Percentiles rank a stretch among this genome's conserved stretches.
These are phyloP conservation scores for Pythium coloratum DNA, from an alignment of 352 stramenopile genomes.

Conservation along the genomic window DNA sequence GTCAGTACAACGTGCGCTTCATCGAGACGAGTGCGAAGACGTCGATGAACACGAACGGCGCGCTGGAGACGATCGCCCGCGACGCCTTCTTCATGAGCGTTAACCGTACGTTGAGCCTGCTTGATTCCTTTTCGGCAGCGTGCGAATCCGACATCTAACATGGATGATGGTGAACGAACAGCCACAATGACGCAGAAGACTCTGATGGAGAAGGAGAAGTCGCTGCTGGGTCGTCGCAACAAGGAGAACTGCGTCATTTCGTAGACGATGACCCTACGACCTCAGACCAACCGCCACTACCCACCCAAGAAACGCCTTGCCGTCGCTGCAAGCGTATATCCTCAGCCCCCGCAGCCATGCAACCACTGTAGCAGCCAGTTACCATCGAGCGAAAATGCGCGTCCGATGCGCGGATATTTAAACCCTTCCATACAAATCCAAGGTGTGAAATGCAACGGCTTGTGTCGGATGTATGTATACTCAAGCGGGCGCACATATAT, in stretches of 20 bases:
- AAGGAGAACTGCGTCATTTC: conserved; percentile 83
- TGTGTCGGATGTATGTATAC: neutral
- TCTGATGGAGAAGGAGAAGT: conserved; percentile 80
- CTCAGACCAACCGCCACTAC: neutral
- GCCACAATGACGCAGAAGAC: conserved; percentile 76
- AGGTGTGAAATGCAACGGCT: neutral
- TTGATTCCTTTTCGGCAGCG: neutral
- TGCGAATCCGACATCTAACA: neutral
- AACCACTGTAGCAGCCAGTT: neutral
- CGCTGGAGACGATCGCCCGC: conserved; percentile 83
- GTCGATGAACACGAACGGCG: conserved; percentile 84
- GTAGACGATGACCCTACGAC: conserved; percentile 9
- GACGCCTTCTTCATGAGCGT: conserved; percentile 86
- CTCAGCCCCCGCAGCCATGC: neutral
- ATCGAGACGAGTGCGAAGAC: conserved; percentile 91
- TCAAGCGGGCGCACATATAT: neutral
- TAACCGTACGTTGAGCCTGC: conserved; percentile 59
- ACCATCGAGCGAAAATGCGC: conserved; percentile 20
- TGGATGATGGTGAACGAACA: conserved; percentile 18
- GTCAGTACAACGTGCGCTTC: conserved; percentile 85
- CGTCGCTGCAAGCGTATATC: conserved; percentile 23
- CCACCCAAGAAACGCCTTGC: conserved; percentile 19
- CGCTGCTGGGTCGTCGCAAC: conserved; percentile 60
- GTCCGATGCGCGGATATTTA: conserved; percentile 28
- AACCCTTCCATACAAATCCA: conserved; percentile 13